A percentile compares a stretch with the other conserved stretches of the same genome.
phyloP scores from a whole-genome alignment of 257 asterid species.

The Solanum microdontum region DNA sequence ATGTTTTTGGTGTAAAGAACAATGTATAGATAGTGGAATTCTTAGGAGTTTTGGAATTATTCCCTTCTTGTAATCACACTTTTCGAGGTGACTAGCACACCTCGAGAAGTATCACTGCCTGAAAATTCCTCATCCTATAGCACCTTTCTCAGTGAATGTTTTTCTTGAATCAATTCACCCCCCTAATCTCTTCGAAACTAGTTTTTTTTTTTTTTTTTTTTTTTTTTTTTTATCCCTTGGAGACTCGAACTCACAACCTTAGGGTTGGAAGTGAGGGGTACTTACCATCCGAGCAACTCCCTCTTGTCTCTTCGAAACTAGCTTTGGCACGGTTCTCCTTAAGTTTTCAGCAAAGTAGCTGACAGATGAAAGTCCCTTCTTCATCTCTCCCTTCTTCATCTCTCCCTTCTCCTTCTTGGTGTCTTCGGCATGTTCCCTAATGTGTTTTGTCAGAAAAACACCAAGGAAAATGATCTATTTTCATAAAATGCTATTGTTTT shows the following conservation, averaged over 20 bases:
- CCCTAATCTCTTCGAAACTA: neutral
- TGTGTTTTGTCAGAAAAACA: neutral
- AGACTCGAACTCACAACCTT: too few relatives aligned
- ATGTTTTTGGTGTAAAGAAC: neutral
- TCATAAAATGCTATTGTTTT: neutral
- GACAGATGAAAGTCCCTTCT: neutral
- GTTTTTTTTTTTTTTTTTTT: neutral
- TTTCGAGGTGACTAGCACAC: neutral
- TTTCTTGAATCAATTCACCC: neutral
- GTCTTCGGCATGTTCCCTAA: neutral
- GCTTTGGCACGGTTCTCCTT: neutral
- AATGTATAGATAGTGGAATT: neutral
- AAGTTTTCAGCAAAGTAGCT: neutral
- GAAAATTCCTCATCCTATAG: neutral
- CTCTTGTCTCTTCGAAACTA: neutral
- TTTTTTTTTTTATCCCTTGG: too few relatives aligned
- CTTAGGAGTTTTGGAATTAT: neutral
- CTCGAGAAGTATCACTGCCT: neutral
- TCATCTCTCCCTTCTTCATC: neutral
- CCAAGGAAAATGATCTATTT: neutral
- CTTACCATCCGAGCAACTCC: too few relatives aligned
- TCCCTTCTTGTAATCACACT: neutral
- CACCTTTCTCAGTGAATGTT: neutral
- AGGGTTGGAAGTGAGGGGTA: too few relatives aligned
- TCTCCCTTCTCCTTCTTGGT: neutral